Conservation (phyloP, 2,329 filamentous ascomycete genomes). For the Gnomoniopsis smithogilvyi region DNA sequence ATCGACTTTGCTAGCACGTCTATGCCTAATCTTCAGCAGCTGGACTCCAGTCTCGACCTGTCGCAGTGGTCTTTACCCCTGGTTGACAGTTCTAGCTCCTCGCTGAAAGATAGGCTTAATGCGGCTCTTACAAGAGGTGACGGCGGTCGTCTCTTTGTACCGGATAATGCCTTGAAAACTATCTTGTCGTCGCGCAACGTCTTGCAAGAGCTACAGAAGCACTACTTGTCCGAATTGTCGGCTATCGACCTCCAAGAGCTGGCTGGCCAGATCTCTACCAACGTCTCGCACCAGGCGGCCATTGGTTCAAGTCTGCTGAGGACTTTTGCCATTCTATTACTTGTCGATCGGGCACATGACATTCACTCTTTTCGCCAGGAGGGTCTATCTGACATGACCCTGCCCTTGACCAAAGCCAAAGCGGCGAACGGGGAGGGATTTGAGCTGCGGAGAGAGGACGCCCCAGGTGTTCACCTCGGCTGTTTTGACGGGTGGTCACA, state of each 20-base stretch:
- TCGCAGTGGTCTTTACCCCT: constrained; percentile 7
- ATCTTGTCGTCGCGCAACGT: constrained; percentile 10
- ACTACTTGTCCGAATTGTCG: background rate
- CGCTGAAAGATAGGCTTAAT: constrained; percentile 15
- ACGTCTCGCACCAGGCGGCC: background rate
- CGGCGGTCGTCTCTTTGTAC: constrained; percentile 13
- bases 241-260: constrained; percentile 8
- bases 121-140: constrained; percentile 13
- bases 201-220: constrained; percentile 2
- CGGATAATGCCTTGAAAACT: constrained; percentile 5
- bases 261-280: constrained; percentile 4
- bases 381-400: background rate
- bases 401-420: constrained; percentile 2
- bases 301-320: constrained; percentile 1
- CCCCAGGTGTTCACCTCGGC: background rate
- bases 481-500: constrained; percentile 14
- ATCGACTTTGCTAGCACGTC: constrained; percentile 15
- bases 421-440: background rate
- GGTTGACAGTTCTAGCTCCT: background rate
- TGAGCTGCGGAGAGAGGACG: constrained; percentile 5
- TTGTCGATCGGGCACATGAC: constrained; percentile 8
- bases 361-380: constrained; percentile 4
- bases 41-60: constrained; percentile 2
- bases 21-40: background rate
- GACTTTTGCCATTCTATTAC: constrained; percentile 11